These are phyloP conservation scores for Cercospora zeina DNA, from an alignment of 2,329 filamentous ascomycete genomes.

Conservation along the genomic window DNA sequence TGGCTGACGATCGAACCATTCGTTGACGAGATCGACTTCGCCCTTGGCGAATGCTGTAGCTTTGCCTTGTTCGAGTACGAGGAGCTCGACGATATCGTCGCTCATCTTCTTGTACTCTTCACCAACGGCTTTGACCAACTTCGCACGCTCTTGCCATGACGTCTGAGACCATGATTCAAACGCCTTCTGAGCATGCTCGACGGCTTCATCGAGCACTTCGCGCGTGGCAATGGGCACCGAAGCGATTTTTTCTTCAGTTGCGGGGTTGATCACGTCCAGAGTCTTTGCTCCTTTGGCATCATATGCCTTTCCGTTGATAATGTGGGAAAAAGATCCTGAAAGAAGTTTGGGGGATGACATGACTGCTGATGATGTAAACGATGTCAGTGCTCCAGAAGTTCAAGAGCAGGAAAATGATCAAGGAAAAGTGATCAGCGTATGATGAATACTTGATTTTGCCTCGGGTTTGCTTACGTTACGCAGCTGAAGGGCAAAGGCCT, in stretches of 20 bases:
- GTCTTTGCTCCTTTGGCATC: slow-evolving; percentile 33
- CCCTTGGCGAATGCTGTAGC: slow-evolving; percentile 25
- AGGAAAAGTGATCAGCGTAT: not conserved
- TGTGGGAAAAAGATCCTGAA: slow-evolving; percentile 38
- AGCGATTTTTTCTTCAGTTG: slow-evolving; percentile 41
- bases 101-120: slow-evolving; percentile 25
- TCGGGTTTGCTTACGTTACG: not conserved
- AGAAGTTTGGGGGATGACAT: slow-evolving; percentile 27
- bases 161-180: slow-evolving; percentile 41
- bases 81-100: slow-evolving; percentile 23
- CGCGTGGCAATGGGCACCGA: slow-evolving; percentile 42
- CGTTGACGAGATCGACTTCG: slow-evolving; percentile 26
- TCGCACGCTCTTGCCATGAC: slow-evolving; percentile 39
- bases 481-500: not conserved
- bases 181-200: slow-evolving; percentile 40
- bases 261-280: slow-evolving; percentile 41
- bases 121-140: slow-evolving; percentile 24
- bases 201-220: slow-evolving; percentile 44
- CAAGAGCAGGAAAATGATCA: not conserved
- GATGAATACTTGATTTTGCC: not conserved
- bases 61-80: slow-evolving; percentile 29
- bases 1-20: slow-evolving; percentile 29
- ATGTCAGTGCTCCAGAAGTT: not conserved
- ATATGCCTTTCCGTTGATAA: slow-evolving; percentile 42
- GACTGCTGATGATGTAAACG: not conserved